These are phyloP conservation scores for Pisolithus marmoratus DNA, from an alignment of 768 basidiomycete species.

Conservation along the genomic window DNA sequence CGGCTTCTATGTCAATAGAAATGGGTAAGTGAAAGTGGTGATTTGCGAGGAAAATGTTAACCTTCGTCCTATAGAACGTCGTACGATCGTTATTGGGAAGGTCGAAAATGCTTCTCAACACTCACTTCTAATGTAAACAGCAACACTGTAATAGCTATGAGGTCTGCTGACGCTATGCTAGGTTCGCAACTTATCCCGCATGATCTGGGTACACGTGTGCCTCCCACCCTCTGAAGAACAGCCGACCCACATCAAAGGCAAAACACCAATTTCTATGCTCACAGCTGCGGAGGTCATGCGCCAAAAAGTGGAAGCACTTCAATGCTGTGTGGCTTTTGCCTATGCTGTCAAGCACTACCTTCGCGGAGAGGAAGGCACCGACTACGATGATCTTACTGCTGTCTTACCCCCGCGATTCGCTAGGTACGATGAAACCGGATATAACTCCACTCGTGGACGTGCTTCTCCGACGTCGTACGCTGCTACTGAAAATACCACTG, in stretches of 20 bases:
- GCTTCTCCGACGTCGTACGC: constrained; percentile 36
- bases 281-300: constrained; percentile 50
- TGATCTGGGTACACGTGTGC: constrained; percentile 76
- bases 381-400: constrained; percentile 60
- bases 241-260: constrained; percentile 42
- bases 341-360: constrained; percentile 76
- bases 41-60: neutral
- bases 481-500: constrained; percentile 31
- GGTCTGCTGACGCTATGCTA: constrained; percentile 10
- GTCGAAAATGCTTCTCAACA: constrained; percentile 75
- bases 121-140: constrained; percentile 54
- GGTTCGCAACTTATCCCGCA: constrained; percentile 70
- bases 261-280: constrained; percentile 40
- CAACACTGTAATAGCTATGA: neutral
- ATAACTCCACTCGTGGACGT: constrained; percentile 29
- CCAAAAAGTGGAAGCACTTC: constrained; percentile 66
- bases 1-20: constrained; percentile 35
- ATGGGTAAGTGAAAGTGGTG: constrained; percentile 43
- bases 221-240: constrained; percentile 51
- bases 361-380: constrained; percentile 74
- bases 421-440: constrained; percentile 40
- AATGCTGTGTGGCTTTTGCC: constrained; percentile 63
- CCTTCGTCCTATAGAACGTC: constrained; percentile 50
- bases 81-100: constrained; percentile 86
- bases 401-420: constrained; percentile 61